Evolutionary conservation across 2,329 filamentous ascomycete species (phyloP), one percentile per base, ranked within the genome.

Genomic region (Aureobasidium leucospermi): DNA sequence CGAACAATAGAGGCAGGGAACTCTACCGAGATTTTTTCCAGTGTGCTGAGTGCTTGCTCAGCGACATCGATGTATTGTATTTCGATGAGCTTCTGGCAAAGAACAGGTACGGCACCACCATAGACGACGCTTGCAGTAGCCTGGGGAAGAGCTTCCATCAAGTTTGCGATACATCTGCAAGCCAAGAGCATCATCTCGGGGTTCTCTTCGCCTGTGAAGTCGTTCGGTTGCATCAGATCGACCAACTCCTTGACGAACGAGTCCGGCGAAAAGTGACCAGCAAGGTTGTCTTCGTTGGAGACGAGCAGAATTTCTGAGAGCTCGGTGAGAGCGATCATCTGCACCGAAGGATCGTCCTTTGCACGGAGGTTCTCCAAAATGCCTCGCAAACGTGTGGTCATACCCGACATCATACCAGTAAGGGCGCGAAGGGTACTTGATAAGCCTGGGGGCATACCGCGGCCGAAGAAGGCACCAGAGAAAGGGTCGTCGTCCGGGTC

Each of bases 51-150:
- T 60, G 94, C 91, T 76, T 99, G 95, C 75, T 99, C 94, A 39
- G 95, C 95, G 58, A 99, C 80, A 73, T 99, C 94, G 71, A 99
- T 99, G 72, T 93, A 99, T 63, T 93, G 88, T 47, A 97, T 97
- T 74, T 97, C 92, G 62, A 97, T 80, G 32, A 99, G 80, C 74
- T 97, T 99, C 70, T 93, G 89, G 75, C 94, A 97, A 29, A 99
- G 78, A 11, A 99, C 86, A 2, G 94, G 92, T 5, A 99, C 94
- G 36, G 94, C 94, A 52, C 91, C 90, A n/a, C 92, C 93, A 70
- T 97, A 97, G 4, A 97, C 94, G 13, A 99, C 91, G 70, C 96
- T 96, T 11, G 91, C 89, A 51, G 94, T 94, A 60, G 93, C 93
- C 36, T 90, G 87, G 19, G 94, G 92, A 32, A 99, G 78, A 29